Evolutionary conservation across 352 stramenopile species (phyloP).

Genomic region (Phytophthora citrophthora): DNA sequence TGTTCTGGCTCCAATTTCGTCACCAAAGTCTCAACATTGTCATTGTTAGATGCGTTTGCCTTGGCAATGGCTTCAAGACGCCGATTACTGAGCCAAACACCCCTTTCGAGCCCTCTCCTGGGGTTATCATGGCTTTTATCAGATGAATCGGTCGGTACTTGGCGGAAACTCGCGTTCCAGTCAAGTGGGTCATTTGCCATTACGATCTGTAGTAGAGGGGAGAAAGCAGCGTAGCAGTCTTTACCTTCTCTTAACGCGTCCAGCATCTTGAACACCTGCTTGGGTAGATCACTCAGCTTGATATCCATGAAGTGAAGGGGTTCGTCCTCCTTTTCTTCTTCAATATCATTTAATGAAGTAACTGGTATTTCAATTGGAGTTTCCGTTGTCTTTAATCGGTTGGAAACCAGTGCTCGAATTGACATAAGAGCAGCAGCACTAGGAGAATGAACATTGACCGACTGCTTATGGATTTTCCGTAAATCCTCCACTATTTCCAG

Average conservation of each 20-base stretch:
- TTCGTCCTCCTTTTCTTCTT: background rate
- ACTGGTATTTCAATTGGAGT: too few species aligned
- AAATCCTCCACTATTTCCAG: conserved; percentile 27
- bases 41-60: background rate
- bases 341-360: background rate
- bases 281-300: conserved; percentile 7
- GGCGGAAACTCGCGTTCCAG: conserved; percentile 36
- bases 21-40: too few species aligned
- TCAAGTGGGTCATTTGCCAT: conserved; percentile 40
- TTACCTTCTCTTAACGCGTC: conserved; percentile 27
- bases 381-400: background rate
- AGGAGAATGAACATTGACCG: background rate
- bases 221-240: conserved; percentile 53
- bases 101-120: background rate
- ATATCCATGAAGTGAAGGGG: background rate
- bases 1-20: too few species aligned
- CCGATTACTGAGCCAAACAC: conserved; percentile 18
- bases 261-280: conserved; percentile 34
- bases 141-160: background rate
- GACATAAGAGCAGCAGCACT: background rate
- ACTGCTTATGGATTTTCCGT: conserved; percentile 2
- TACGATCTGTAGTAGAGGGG: conserved; percentile 45
- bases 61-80: conserved; percentile 8
- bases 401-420: too few species aligned
- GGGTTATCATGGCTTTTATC: too few species aligned